Conservation (phyloP, 441 rosid genomes). For the Gossypium schwendimanii region DNA sequence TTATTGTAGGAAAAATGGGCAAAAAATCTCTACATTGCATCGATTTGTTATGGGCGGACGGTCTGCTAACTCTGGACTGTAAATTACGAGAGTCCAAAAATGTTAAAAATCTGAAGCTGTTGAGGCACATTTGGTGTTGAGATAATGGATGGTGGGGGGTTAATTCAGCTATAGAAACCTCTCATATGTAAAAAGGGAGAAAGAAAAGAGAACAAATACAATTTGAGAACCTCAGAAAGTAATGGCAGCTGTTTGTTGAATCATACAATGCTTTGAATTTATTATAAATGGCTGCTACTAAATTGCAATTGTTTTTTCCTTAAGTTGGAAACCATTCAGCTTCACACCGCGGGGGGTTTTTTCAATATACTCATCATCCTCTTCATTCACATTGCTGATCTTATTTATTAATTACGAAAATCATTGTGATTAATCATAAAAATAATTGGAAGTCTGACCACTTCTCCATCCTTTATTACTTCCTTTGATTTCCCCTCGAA, state of each 20-base stretch:
- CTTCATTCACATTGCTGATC: neutral
- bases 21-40: slow-evolving; percentile 71
- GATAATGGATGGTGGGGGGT: slow-evolving; percentile 7
- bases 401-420: neutral
- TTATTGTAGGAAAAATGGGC: slow-evolving; percentile 67
- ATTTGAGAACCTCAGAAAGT: slow-evolving; percentile 15
- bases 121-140: slow-evolving; percentile 12
- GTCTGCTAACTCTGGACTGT: slow-evolving; percentile 39
- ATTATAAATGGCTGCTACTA: neutral
- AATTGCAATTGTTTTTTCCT: neutral
- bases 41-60: slow-evolving; percentile 70
- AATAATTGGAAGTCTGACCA: neutral
- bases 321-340: neutral
- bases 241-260: slow-evolving; percentile 18
- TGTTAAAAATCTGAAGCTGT: slow-evolving; percentile 23
- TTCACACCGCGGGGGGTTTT: neutral
- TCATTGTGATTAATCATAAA: too few species aligned
- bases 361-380: neutral
- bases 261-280: slow-evolving; percentile 15
- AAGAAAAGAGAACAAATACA: slow-evolving; percentile 16
- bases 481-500: neutral
- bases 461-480: slow-evolving; percentile 1
- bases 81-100: neutral
- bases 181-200: slow-evolving; percentile 23
- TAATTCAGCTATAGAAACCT: slow-evolving; percentile 14